Conservation (phyloP, 140 eudicot species). For the Oenanthe javanica region DNA sequence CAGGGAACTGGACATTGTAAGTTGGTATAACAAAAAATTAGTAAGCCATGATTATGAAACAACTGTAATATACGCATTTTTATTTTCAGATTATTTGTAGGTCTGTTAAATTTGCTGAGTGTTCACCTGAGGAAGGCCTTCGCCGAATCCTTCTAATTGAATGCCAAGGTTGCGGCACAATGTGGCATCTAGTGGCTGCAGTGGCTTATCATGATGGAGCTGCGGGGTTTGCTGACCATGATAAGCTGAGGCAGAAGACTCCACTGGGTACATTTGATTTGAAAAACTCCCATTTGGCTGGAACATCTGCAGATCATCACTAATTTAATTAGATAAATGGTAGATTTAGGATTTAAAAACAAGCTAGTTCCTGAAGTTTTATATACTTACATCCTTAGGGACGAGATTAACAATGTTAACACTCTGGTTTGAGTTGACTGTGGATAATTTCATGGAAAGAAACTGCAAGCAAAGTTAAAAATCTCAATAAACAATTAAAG, state of each 20-base stretch:
- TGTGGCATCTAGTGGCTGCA: constrained; percentile 41
- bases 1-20: constrained; percentile 32
- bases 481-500: background rate
- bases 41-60: background rate
- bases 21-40: background rate
- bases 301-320: constrained; percentile 30
- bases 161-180: constrained; percentile 23
- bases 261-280: constrained; percentile 55
- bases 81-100: background rate
- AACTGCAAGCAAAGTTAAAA: constrained; percentile 37
- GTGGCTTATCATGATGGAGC: constrained; percentile 23
- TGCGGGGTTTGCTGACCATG: constrained; percentile 43
- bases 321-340: constrained; percentile 9
- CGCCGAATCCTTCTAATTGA: constrained; percentile 51
- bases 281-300: constrained; percentile 39
- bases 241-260: constrained; percentile 39
- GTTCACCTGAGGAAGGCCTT: constrained; percentile 52
- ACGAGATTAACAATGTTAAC: constrained; percentile 43
- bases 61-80: background rate
- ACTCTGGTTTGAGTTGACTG: constrained; percentile 63
- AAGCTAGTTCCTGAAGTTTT: background rate
- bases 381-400: constrained; percentile 67
- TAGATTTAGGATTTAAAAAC: background rate
- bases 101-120: background rate
- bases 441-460: constrained; percentile 81